Conservation (phyloP, 148 eudicot genomes). For the Diospyros kaki region DNA sequence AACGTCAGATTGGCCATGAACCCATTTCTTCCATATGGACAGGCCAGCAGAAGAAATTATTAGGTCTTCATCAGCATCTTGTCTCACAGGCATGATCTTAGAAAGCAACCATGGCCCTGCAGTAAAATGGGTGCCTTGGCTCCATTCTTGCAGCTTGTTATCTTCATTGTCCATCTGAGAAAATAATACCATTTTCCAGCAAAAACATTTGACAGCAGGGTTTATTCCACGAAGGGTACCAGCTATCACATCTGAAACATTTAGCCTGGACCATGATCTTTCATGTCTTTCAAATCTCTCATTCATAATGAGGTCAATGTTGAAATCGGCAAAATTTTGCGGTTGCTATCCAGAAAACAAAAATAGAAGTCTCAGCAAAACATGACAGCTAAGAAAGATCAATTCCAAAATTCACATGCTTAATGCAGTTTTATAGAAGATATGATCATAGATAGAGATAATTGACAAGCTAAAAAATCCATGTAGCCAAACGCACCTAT, state of each 20-base stretch:
- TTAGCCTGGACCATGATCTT: constrained; percentile 63
- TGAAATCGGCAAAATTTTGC: constrained; percentile 33
- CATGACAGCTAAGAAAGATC: constrained; percentile 4
- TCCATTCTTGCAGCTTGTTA: constrained; percentile 14
- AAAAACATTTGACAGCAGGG: constrained; percentile 53
- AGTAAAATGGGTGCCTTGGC: constrained; percentile 22
- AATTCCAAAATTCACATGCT: not conserved
- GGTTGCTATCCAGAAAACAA: constrained; percentile 37
- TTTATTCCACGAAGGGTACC: constrained; percentile 49
- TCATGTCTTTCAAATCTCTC: constrained; percentile 61
- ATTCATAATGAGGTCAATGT: constrained; percentile 56
- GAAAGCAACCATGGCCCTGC: constrained; percentile 61
- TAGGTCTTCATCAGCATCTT: constrained; percentile 35
- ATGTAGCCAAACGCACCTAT: too few species aligned
- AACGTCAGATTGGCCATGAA: constrained; percentile 25
- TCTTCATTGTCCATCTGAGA: constrained; percentile 25
- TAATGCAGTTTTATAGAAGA: not conserved
- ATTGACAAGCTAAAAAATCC: too few species aligned
- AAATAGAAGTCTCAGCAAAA: constrained; percentile 15
- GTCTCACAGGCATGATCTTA: constrained; percentile 63
- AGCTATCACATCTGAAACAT: constrained; percentile 68
- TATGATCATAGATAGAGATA: too few species aligned
- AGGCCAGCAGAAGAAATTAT: constrained; percentile 57
- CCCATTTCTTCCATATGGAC: constrained; percentile 85
- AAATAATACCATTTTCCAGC: constrained; percentile 76